These are phyloP conservation scores for Biscogniauxia marginata DNA, from an alignment of 2,329 filamentous ascomycete genomes.

Conservation along the genomic window DNA sequence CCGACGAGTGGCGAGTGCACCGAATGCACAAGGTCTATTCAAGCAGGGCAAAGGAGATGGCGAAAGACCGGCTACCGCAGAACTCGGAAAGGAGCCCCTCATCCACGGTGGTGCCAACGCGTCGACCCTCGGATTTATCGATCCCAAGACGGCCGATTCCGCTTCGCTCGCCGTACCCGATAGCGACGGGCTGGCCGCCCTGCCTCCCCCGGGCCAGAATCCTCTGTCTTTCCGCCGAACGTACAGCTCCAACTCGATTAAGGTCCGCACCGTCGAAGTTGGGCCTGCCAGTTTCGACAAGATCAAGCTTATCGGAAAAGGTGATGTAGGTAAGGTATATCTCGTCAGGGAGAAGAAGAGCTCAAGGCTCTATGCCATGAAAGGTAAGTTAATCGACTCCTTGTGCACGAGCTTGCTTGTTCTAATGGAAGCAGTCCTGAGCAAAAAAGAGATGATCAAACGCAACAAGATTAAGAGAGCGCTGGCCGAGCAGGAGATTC, in stretches of 20 bases:
- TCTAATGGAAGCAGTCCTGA: conserved; percentile 67
- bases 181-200: conserved; percentile 55
- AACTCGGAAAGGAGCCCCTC: conserved; percentile 80
- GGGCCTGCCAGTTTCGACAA: conserved; percentile 96
- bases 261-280: conserved; percentile 95
- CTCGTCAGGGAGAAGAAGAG: conserved; percentile 98
- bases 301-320: conserved; percentile 98
- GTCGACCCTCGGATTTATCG: conserved; percentile 45
- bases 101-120: conserved; percentile 56
- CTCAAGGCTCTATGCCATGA: conserved; percentile 93
- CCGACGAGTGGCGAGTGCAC: conserved; percentile 90
- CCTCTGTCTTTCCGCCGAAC: conserved; percentile 83
- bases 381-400: conserved; percentile 59
- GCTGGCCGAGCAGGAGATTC: conserved; percentile 93
- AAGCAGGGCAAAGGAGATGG: conserved; percentile 52
- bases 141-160: conserved; percentile 41
- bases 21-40: conserved; percentile 94
- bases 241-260: conserved; percentile 99
- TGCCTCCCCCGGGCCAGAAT: conserved; percentile 66
- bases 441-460: conserved; percentile 99
- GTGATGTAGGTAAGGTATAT: conserved; percentile 98
- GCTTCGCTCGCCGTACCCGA: conserved; percentile 42
- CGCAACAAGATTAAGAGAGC: conserved; percentile 99
- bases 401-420: background rate
- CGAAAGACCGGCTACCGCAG: conserved; percentile 78